Evolutionary conservation across 2,329 filamentous ascomycete genomes (phyloP).

Genomic region (Dendrostoma leiphaemia): DNA sequence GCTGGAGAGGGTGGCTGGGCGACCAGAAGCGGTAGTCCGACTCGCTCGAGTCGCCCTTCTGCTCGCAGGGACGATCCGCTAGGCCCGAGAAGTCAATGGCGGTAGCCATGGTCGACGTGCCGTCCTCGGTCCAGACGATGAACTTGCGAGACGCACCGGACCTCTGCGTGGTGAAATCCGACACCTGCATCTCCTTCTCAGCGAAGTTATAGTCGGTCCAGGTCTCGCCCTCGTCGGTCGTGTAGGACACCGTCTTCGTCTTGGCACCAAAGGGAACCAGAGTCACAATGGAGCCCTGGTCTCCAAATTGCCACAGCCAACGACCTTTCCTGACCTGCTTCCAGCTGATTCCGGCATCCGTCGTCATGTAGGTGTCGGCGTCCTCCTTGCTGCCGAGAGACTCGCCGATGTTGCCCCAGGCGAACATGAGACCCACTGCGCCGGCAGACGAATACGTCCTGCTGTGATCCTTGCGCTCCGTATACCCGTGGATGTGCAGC

Average conservation of each 20-base stretch:
- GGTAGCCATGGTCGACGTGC: constrained; percentile 64
- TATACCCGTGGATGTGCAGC: constrained; percentile 93
- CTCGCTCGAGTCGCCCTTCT: constrained; percentile 54
- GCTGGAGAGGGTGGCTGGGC: constrained; percentile 76
- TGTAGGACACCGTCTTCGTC: constrained; percentile 71
- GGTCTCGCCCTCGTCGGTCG: constrained; percentile 73
- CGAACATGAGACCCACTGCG: constrained; percentile 88
- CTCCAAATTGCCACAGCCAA: constrained; percentile 93
- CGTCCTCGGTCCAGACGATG: constrained; percentile 75
- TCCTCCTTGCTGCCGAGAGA: constrained; percentile 65
- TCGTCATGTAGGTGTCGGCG: constrained; percentile 86
- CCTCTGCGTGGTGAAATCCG: constrained; percentile 82
- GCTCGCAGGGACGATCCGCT: constrained; percentile 68
- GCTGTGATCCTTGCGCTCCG: constrained; percentile 76
- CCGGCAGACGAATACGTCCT: constrained; percentile 87
- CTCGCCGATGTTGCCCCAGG: constrained; percentile 82
- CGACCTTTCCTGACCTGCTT: constrained; percentile 79
- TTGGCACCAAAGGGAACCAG: constrained; percentile 71
- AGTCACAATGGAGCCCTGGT: constrained; percentile 89
- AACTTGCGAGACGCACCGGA: constrained; percentile 91
- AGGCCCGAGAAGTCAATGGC: constrained; percentile 89
- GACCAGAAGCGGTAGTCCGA: constrained; percentile 85
- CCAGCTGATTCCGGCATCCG: constrained; percentile 90
- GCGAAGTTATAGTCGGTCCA: constrained; percentile 78
- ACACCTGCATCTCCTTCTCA: constrained; percentile 67